phyloP scores from a whole-genome alignment of 225 moss, liverwort and hornwort species.

The Rhytidiadelphus loreus region DNA sequence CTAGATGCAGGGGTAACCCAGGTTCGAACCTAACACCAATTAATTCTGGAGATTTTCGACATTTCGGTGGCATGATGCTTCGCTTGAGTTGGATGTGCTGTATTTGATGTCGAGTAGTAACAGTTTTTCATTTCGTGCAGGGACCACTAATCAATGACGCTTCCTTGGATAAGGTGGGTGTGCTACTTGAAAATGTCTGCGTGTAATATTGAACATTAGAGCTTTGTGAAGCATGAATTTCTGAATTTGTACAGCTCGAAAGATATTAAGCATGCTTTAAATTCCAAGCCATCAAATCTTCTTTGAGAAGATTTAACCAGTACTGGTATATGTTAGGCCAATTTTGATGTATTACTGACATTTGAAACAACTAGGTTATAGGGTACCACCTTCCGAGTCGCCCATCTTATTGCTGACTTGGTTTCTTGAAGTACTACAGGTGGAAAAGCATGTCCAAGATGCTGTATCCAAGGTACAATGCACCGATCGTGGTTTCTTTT shows the following conservation, averaged over 20 bases:
- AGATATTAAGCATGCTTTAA: neutral
- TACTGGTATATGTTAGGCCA: neutral
- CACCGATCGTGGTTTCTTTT: neutral
- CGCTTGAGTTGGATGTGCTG: neutral
- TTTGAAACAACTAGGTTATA: neutral
- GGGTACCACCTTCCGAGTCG: neutral
- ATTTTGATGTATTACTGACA: neutral
- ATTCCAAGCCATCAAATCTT: neutral
- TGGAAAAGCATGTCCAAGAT: constrained; percentile 76
- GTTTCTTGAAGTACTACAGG: constrained; percentile 35
- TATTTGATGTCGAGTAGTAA: neutral
- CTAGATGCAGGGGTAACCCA: constrained; percentile 76
- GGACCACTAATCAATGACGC: constrained; percentile 84
- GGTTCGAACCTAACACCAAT: constrained; percentile 24
- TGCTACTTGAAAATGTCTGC: neutral
- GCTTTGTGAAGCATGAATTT: neutral
- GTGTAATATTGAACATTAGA: neutral
- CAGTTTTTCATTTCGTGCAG: constrained; percentile 27
- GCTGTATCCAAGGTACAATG: constrained; percentile 75
- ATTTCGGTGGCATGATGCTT: neutral
- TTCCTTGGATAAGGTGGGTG: constrained; percentile 66
- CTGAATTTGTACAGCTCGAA: neutral
- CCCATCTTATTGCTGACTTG: constrained; percentile 1
- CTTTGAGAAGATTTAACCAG: neutral
- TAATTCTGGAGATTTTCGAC: neutral